Evolutionary conservation across 306 rosid species (phyloP), one percentile per base, ranked within the genome.

Genomic region (Betula pendula): DNA sequence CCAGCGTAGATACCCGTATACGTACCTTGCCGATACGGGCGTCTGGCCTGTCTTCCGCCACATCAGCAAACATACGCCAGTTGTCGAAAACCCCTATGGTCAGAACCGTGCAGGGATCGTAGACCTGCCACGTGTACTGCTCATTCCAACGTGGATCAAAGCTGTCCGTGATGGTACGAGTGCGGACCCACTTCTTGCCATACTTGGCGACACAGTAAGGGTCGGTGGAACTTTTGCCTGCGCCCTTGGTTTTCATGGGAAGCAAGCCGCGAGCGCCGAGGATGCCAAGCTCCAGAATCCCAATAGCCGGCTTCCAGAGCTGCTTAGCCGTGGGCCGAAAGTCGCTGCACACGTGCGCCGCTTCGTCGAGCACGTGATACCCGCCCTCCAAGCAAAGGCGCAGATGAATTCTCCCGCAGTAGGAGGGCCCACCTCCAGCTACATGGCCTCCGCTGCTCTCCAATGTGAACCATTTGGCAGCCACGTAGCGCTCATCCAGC

Each of bases 321-420:
- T 91, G 97, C 83, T 95, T 95, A 0, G 99, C 97, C 42, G 99
- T 90, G 38, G 97, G 93, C 0, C 99, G 90, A 66, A 95, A 92
- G 16, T 95, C 99, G 45, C 99, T 95, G 84, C 97, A 90, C 85
- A 95, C 85, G 81, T 95, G 99, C 67, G 99, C 97, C 75, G 99
- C 97, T 77, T 95, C 99, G 52, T 95, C 99, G 2, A 92, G 89
- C 89, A 95, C 99, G 88, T 95, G 99, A 85, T 95, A 95, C 3
- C 99, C 99, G 0, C 97, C 99, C 24, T 95, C 99, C 49, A 95
- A 70, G 83, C 97, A 92, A 16, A 95, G 87, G 13, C 97, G 88
- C 10, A 95, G 83, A 69, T 84, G 89, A 68, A 95, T 79, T 81
- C 99, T 75, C 2, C 97, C 97, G 44, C 87, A 80, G 91, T 95